Conservation (phyloP, 371 early-diverging fungal genomes). For the Circinella umbellata region DNA sequence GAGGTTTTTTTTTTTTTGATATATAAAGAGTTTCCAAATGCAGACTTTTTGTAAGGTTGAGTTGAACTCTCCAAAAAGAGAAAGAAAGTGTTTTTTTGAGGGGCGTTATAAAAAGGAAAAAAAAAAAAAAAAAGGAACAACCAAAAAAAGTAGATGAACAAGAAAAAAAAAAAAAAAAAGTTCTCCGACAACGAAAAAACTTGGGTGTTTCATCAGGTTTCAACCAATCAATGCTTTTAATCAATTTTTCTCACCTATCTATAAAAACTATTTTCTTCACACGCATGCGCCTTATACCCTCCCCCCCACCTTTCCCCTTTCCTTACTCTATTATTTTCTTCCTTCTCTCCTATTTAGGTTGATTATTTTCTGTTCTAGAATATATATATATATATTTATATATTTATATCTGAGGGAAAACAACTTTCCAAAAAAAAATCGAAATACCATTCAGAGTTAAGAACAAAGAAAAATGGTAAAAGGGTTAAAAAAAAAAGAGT, state of each 20-base stretch:
- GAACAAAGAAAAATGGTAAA: too few species aligned
- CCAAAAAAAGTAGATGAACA: neutral
- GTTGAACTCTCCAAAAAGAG: neutral
- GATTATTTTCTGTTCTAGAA: too few species aligned
- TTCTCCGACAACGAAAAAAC: neutral
- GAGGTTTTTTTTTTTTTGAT: neutral
- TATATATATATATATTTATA: too few species aligned
- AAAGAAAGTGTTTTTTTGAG: neutral
- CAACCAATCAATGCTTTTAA: neutral
- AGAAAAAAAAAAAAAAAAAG: neutral
- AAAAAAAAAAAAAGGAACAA: neutral
- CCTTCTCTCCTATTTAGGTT: too few species aligned
- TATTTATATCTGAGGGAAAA: too few species aligned
- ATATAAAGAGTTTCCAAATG: slow-evolving; percentile 15
- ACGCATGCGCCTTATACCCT: too few species aligned
- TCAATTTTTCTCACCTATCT: neutral
- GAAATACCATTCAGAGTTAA: too few species aligned
- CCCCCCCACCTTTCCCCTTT: too few species aligned
- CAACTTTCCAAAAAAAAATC: too few species aligned
- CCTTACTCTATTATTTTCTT: too few species aligned
- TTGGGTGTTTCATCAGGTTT: neutral
- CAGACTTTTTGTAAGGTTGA: slow-evolving; percentile 2
- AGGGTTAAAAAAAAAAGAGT: too few species aligned
- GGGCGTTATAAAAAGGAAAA: neutral
- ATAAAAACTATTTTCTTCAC: too few species aligned